These are phyloP conservation scores for Fusarium avenaceum DNA, from an alignment of 2,329 filamentous ascomycete genomes.

Conservation along the genomic window DNA sequence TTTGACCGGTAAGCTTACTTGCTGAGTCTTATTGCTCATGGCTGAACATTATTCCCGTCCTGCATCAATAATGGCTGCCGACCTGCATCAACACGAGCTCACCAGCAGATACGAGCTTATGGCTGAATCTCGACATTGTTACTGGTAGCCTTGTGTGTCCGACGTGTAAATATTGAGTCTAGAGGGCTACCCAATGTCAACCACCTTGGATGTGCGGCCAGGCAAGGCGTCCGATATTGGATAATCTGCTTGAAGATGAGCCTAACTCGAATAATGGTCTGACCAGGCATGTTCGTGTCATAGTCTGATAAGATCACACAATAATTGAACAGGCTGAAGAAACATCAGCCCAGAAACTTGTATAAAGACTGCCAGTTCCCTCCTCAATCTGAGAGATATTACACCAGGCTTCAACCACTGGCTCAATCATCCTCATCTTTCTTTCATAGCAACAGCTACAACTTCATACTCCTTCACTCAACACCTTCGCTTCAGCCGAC, in stretches of 20 bases:
- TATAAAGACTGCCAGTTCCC: conserved; percentile 13
- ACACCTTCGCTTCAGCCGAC: conserved; percentile 18
- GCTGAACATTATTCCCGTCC: not conserved
- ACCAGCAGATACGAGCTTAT: conserved; percentile 38
- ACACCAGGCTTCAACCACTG: conserved; percentile 17
- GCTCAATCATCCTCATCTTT: conserved; percentile 14
- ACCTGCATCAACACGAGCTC: conserved; percentile 28
- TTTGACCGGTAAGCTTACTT: conserved; percentile 24
- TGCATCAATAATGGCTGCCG: conserved; percentile 41
- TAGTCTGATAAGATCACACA: not conserved
- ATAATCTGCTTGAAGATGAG: not conserved
- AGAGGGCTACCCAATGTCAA: not conserved
- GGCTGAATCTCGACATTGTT: conserved; percentile 12
- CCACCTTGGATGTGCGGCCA: not conserved
- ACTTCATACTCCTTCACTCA: not conserved
- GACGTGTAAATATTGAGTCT: conserved; percentile 5
- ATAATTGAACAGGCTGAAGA: too few relatives aligned
- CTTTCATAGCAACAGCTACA: conserved; percentile 5
- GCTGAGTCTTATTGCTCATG: not conserved
- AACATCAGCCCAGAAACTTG: not conserved
- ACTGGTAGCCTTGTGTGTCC: conserved; percentile 24
- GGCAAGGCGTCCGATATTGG: not conserved
- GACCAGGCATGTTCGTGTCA: not conserved
- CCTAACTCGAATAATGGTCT: not conserved
- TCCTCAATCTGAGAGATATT: not conserved